Conservation (phyloP, 1,284 basidiomycete genomes). For the Vanrija sp. region DNA sequence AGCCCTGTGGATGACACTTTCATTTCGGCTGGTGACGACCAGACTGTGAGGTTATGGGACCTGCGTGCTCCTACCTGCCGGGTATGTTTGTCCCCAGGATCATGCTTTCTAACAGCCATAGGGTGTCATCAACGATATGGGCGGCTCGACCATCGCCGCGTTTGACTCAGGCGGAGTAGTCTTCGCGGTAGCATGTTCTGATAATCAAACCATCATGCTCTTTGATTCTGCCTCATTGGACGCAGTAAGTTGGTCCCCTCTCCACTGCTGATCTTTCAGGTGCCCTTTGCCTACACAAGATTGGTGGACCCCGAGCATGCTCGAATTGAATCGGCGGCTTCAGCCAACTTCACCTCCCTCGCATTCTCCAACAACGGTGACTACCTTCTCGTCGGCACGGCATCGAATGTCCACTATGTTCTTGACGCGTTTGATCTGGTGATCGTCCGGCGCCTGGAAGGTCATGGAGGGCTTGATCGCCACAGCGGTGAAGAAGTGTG, state of each 20-base stretch:
- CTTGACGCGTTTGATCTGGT: conserved; percentile 81
- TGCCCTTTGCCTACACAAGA: conserved; percentile 73
- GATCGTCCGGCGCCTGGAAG: conserved; percentile 75
- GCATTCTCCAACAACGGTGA: conserved; percentile 86
- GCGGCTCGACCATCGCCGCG: conserved; percentile 71
- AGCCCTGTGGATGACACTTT: conserved; percentile 93
- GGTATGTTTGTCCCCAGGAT: conserved; percentile 32
- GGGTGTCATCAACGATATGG: conserved; percentile 54
- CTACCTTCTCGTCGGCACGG: conserved; percentile 86
- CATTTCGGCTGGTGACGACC: conserved; percentile 89
- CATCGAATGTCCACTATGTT: conserved; percentile 87
- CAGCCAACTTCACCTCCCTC: conserved; percentile 85
- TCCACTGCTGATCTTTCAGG: conserved; percentile 37
- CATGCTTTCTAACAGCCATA: conserved; percentile 15
- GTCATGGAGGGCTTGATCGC: conserved; percentile 74
- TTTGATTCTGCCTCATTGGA: conserved; percentile 88
- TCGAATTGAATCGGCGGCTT: conserved; percentile 65
- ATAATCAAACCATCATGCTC: conserved; percentile 70
- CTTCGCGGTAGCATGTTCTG: conserved; percentile 87
- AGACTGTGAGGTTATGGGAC: conserved; percentile 96
- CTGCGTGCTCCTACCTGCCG: conserved; percentile 72
- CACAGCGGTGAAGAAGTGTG: conserved; percentile 83
- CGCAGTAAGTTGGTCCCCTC: conserved; percentile 51
- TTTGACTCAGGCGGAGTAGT: conserved; percentile 87
- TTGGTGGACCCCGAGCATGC: conserved; percentile 74